These are phyloP conservation scores for Jackrogersella multiformis DNA, from an alignment of 495 filamentous ascomycete species.

Conservation along the genomic window DNA sequence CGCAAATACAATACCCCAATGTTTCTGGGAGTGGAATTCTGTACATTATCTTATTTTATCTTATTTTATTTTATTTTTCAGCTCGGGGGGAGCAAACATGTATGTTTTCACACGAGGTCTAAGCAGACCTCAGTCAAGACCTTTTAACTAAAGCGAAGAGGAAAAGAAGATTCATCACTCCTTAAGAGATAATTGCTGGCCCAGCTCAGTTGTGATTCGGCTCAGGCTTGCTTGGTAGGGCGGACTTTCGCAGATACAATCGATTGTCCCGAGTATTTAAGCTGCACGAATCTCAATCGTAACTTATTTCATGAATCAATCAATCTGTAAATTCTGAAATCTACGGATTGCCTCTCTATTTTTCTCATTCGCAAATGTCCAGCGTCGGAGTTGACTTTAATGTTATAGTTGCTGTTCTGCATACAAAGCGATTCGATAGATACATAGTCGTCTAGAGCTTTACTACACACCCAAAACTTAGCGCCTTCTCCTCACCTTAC, in stretches of 20 bases:
- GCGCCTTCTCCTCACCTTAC: constrained; percentile 17
- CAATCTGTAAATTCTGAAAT: background rate
- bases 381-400: background rate
- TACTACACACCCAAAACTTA: background rate
- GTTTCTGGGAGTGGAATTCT: constrained; percentile 23
- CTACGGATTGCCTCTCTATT: background rate
- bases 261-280: background rate
- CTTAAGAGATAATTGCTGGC: background rate
- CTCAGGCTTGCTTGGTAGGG: no score
- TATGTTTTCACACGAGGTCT: background rate
- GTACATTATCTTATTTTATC: constrained; percentile 41
- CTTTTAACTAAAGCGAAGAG: constrained; percentile 3
- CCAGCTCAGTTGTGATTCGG: background rate
- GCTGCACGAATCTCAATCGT: background rate
- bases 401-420: background rate
- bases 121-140: background rate
- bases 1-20: constrained; percentile 25
- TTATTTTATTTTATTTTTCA: background rate
- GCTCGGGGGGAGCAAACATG: background rate
- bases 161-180: background rate
- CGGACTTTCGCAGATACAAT: no score
- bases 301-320: background rate
- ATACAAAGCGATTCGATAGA: background rate
- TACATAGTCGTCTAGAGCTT: background rate
- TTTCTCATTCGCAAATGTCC: background rate